Percentiles rank a stretch among this genome's conserved stretches.
phyloP scores from a whole-genome alignment of 306 rosid genomes.

The Sophora flavescens region DNA sequence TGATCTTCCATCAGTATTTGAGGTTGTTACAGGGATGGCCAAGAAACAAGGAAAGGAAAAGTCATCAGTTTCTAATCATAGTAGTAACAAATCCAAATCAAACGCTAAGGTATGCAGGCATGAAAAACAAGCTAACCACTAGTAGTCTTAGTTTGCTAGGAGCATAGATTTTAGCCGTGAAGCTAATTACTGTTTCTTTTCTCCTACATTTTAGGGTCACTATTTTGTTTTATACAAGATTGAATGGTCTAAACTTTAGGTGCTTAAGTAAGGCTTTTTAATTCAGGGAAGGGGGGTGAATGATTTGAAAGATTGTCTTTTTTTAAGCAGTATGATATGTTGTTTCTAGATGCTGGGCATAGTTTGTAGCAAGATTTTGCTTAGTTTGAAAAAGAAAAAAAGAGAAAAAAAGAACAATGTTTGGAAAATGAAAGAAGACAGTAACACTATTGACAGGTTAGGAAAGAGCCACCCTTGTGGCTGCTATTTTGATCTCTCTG shows the following conservation, averaged over 20 bases:
- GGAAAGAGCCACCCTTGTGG: too few relatives aligned
- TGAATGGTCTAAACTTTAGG: neutral
- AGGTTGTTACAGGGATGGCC: slow-evolving; percentile 71
- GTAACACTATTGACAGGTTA: too few relatives aligned
- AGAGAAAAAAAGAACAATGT: too few relatives aligned
- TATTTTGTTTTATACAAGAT: neutral
- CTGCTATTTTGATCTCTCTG: too few relatives aligned
- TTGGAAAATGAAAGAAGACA: too few relatives aligned
- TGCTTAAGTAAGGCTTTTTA: slow-evolving; percentile 9
- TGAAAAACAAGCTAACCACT: slow-evolving; percentile 3
- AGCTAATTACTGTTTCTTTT: neutral
- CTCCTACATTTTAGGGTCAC: neutral
- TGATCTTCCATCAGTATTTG: slow-evolving; percentile 88
- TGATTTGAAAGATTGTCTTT: neutral
- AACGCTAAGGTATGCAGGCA: slow-evolving; percentile 64
- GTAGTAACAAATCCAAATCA: slow-evolving; percentile 74
- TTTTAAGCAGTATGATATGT: neutral
- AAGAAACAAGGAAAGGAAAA: slow-evolving; percentile 82
- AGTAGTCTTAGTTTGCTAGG: neutral
- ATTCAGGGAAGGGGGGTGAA: neutral
- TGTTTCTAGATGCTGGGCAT: too few relatives aligned
- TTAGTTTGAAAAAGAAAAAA: too few relatives aligned
- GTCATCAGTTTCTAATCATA: slow-evolving; percentile 74
- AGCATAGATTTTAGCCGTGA: neutral
- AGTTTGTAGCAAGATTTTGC: too few relatives aligned